These are phyloP conservation scores for Tieghemiomyces parasiticus DNA, from an alignment of 192 early-diverging fungal genomes.

Conservation along the genomic window DNA sequence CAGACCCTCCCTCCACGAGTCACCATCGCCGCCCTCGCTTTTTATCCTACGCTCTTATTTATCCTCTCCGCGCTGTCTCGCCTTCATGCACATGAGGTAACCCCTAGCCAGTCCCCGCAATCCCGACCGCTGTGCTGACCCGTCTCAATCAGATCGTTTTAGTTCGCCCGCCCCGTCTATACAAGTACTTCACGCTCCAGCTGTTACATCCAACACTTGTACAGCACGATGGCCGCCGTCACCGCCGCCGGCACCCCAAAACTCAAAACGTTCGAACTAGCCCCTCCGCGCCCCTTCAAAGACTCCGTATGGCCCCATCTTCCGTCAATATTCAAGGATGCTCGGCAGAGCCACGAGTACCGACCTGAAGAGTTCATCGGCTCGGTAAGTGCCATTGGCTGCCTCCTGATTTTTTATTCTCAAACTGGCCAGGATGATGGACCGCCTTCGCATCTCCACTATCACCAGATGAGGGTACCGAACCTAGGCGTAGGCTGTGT, in stretches of 20 bases:
- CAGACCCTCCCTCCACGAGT: too few relatives aligned
- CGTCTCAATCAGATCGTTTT: too few relatives aligned
- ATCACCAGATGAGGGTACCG: neutral
- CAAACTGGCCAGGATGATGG: neutral
- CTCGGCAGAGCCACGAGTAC: neutral
- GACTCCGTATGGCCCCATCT: conserved; percentile 11
- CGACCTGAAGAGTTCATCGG: conserved; percentile 2
- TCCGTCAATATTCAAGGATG: conserved; percentile 6
- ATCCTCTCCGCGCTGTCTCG: too few relatives aligned
- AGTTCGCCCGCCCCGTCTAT: too few relatives aligned
- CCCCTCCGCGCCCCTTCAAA: conserved; percentile 1
- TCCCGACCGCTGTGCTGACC: too few relatives aligned
- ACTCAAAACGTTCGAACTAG: neutral
- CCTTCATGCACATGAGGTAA: too few relatives aligned
- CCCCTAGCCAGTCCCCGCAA: too few relatives aligned
- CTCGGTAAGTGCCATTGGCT: conserved; percentile 7
- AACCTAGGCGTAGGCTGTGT: neutral
- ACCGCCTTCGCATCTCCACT: neutral
- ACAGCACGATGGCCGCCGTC: conserved; percentile 9
- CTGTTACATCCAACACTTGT: too few relatives aligned
- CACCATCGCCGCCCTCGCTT: too few relatives aligned
- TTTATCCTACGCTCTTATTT: too few relatives aligned
- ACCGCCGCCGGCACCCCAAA: neutral
- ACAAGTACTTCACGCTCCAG: too few relatives aligned
- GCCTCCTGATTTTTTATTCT: neutral